Evolutionary conservation across 148 eudicot genomes (phyloP).

Genomic region (Chenopodium album): DNA sequence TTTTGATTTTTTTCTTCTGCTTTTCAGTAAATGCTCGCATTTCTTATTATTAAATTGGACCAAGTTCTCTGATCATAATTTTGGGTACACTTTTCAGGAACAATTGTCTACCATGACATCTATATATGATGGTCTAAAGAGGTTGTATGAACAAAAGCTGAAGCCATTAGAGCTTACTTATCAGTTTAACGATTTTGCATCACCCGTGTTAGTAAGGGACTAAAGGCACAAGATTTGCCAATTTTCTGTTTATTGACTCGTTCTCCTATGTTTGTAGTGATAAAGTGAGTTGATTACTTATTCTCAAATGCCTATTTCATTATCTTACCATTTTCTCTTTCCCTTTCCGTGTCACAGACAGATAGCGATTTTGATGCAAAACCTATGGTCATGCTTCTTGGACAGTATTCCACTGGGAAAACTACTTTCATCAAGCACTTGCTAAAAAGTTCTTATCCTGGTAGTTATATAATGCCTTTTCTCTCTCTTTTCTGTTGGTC

Average conservation of each 20-base stretch:
- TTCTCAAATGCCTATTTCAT: neutral
- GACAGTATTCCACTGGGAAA: constrained; percentile 97
- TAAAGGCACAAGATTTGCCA: neutral
- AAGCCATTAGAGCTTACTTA: constrained; percentile 81
- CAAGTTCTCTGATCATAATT: neutral
- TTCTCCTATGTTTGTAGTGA: neutral
- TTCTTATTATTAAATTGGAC: neutral
- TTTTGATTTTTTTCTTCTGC: neutral
- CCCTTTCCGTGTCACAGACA: constrained; percentile 40
- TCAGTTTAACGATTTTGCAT: constrained; percentile 70
- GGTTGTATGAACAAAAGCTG: constrained; percentile 68
- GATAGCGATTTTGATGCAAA: constrained; percentile 85
- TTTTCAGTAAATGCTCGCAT: neutral
- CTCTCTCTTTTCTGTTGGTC: neutral
- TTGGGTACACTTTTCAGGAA: constrained; percentile 23
- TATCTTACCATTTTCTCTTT: neutral
- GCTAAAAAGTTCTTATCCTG: constrained; percentile 73
- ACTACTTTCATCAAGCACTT: constrained; percentile 93
- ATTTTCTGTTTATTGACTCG: neutral
- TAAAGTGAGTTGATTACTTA: neutral
- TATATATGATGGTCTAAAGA: constrained; percentile 79
- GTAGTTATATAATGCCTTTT: constrained; percentile 32
- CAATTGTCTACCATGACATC: constrained; percentile 51
- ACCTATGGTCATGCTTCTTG: constrained; percentile 99
- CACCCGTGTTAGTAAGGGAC: constrained; percentile 71